Percentiles rank a stretch among this genome's conserved stretches.
Conservation (phyloP, 306 rosid species). For the Carpinus fangiana region DNA sequence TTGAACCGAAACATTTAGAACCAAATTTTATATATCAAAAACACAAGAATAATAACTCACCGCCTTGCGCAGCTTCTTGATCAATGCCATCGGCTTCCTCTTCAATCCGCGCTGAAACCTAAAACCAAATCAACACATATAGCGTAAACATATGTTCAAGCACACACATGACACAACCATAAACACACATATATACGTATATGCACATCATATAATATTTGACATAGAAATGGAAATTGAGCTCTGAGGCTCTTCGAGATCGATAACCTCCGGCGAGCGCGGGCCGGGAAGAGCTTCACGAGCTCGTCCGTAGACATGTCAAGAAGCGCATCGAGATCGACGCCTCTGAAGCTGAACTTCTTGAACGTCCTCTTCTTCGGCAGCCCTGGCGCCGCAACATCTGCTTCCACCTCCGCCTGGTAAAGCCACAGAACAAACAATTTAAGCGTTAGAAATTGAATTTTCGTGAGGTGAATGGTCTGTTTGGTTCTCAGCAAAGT, state of each 20-base stretch:
- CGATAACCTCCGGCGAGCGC: constrained; percentile 74
- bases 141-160: not conserved
- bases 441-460: not conserved
- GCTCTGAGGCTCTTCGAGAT: not conserved
- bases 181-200: not conserved
- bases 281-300: constrained; percentile 76
- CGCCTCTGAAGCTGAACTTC: constrained; percentile 85
- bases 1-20: not conserved
- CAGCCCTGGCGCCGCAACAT: constrained; percentile 51
- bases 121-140: not conserved
- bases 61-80: constrained; percentile 60
- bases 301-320: constrained; percentile 88
- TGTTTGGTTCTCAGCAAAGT: not conserved
- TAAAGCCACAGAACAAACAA: not conserved
- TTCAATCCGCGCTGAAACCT: constrained; percentile 60
- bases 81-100: constrained; percentile 59
- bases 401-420: constrained; percentile 65
- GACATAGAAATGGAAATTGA: not conserved
- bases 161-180: not conserved
- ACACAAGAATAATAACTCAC: constrained; percentile 12
- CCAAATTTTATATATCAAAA: not conserved
- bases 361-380: constrained; percentile 89
- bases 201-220: not conserved
- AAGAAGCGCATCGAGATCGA: constrained; percentile 73
- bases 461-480: not conserved